These are phyloP conservation scores for Gloeopeniophorella convolvens DNA, from an alignment of 768 basidiomycete genomes.

Conservation along the genomic window DNA sequence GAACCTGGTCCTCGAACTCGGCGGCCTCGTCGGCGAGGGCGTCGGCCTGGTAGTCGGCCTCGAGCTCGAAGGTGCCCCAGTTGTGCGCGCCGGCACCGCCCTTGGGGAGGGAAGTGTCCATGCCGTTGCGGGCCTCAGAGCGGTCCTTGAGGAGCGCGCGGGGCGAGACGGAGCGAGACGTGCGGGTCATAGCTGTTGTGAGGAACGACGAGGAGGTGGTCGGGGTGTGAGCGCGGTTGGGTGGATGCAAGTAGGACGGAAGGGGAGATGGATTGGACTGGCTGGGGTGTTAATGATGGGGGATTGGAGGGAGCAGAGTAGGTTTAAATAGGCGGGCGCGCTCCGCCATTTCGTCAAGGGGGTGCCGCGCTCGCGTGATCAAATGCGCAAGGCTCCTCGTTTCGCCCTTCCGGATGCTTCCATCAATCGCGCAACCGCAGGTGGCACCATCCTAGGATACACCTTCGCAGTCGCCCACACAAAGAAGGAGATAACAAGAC, in stretches of 20 bases:
- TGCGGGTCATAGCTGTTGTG: conserved; percentile 59
- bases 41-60: conserved; percentile 46
- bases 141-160: conserved; percentile 72
- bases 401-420: neutral
- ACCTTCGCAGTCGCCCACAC: too few species aligned
- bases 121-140: conserved; percentile 71
- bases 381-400: conserved; percentile 1
- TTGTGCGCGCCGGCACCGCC: conserved; percentile 76
- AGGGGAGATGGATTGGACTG: conserved; percentile 1
- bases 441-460: neutral
- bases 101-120: conserved; percentile 67
- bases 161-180: conserved; percentile 63
- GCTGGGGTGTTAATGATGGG: conserved; percentile 6
- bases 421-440: conserved; percentile 13
- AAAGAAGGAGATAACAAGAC: too few species aligned
- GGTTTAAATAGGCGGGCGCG: conserved; percentile 4
- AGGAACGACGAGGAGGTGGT: too few species aligned
- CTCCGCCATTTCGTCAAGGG: conserved; percentile 7
- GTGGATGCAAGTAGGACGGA: neutral
- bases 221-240: neutral
- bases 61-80: conserved; percentile 72
- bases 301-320: neutral
- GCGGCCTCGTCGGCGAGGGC: conserved; percentile 52
- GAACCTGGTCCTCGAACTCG: conserved; percentile 34
- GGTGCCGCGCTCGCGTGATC: conserved; percentile 20